Conservation (phyloP, 192 early-diverging fungal species). For the Geranomyces michiganensis region DNA sequence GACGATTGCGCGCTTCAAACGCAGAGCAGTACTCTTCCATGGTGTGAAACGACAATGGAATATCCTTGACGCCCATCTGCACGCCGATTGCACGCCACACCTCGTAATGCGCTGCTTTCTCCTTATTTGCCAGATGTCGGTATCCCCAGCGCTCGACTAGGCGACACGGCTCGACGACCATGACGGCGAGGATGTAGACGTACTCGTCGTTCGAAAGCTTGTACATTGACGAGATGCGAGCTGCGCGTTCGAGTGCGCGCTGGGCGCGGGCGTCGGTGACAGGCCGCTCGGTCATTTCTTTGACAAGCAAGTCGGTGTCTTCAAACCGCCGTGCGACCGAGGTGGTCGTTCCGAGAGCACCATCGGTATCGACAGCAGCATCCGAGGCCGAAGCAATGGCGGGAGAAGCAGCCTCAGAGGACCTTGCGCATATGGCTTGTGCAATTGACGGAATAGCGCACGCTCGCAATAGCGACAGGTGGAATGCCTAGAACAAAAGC, state of each 20-base stretch:
- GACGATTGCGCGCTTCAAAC: neutral
- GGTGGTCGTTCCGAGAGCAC: neutral
- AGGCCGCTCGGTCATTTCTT: slow-evolving; percentile 31
- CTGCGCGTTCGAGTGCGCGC: slow-evolving; percentile 17
- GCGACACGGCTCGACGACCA: slow-evolving; percentile 33
- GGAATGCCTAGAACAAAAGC: slow-evolving; percentile 14
- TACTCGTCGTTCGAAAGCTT: slow-evolving; percentile 28
- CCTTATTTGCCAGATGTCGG: slow-evolving; percentile 15
- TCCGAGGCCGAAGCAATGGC: neutral
- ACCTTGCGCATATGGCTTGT: slow-evolving; percentile 5
- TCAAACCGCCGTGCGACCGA: slow-evolving; percentile 16
- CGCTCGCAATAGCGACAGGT: slow-evolving; percentile 18
- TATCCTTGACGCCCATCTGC: slow-evolving; percentile 24
- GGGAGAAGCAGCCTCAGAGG: neutral
- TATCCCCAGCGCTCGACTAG: slow-evolving; percentile 32
- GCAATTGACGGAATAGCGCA: slow-evolving; percentile 31
- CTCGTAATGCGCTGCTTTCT: slow-evolving; percentile 30
- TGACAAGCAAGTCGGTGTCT: slow-evolving; percentile 27
- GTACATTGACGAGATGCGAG: slow-evolving; percentile 11
- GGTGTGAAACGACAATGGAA: slow-evolving; percentile 18
- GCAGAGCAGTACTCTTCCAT: slow-evolving; percentile 6
- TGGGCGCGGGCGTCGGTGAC: slow-evolving; percentile 21
- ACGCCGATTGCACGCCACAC: slow-evolving; percentile 25
- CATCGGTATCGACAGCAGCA: no score
- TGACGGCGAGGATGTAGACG: slow-evolving; percentile 20